Conservation (phyloP, 2,329 filamentous ascomycete genomes). For the Monosporascus sp. region DNA sequence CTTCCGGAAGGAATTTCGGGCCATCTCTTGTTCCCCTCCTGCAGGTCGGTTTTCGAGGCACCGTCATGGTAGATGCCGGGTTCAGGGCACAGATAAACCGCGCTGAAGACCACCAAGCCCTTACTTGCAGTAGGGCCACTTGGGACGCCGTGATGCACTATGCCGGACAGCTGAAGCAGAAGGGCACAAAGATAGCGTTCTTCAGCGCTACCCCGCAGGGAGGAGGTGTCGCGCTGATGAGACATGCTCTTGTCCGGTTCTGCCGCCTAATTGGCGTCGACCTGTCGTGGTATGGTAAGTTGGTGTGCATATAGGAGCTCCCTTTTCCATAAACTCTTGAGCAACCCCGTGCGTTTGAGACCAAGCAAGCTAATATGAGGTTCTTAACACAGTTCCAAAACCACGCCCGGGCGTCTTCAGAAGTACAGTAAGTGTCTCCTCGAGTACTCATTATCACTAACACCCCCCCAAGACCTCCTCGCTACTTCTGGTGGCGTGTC, state of each 20-base stretch:
- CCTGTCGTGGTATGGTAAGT: slow-evolving; percentile 64
- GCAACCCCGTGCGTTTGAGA: neutral
- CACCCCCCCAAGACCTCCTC: too few species aligned
- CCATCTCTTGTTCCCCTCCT: slow-evolving; percentile 66
- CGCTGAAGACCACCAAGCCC: slow-evolving; percentile 51
- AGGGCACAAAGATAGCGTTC: slow-evolving; percentile 66
- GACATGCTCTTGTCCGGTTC: slow-evolving; percentile 71
- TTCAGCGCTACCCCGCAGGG: slow-evolving; percentile 78
- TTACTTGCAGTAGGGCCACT: slow-evolving; percentile 54
- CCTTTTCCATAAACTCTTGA: neutral
- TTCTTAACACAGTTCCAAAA: slow-evolving; percentile 56
- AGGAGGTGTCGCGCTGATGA: slow-evolving; percentile 78
- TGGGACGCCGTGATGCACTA: slow-evolving; percentile 63
- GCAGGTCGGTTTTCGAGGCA: slow-evolving; percentile 60
- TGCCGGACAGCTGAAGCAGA: slow-evolving; percentile 55
- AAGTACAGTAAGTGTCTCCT: slow-evolving; percentile 45
- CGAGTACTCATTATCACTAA: neutral
- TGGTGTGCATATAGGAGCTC: neutral
- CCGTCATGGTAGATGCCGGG: slow-evolving; percentile 65
- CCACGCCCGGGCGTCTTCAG: slow-evolving; percentile 74
- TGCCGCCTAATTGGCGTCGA: slow-evolving; percentile 62
- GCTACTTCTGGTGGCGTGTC: too few species aligned
- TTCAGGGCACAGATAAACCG: slow-evolving; percentile 56
- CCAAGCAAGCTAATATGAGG: slow-evolving; percentile 4
- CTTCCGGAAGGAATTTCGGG: slow-evolving; percentile 57